Conservation (phyloP, 2,329 filamentous ascomycete genomes). For the Colletotrichum agaves region DNA sequence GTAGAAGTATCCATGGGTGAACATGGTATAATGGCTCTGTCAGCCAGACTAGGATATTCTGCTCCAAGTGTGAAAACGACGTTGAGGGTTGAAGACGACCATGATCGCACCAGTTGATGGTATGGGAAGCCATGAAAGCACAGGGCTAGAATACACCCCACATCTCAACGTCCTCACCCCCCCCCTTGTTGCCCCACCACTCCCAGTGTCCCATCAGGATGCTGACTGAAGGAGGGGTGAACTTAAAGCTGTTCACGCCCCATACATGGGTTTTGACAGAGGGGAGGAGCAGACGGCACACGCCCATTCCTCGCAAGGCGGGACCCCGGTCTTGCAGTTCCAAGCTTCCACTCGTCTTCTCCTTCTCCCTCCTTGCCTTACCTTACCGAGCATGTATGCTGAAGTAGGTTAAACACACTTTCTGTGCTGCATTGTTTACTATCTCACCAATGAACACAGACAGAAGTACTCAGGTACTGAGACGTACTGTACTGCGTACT, state of each 20-base stretch:
- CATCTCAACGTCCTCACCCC: background rate
- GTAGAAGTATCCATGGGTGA: background rate
- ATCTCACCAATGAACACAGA: background rate
- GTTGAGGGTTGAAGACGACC: background rate
- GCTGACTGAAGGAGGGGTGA: background rate
- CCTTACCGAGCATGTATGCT: conserved; percentile 6
- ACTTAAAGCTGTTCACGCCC: background rate
- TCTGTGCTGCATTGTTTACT: background rate
- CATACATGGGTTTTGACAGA: no score
- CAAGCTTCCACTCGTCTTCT: conserved; percentile 18
- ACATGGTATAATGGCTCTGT: no score
- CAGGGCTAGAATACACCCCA: conserved; percentile 31
- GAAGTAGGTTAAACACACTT: conserved; percentile 9
- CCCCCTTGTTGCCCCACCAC: background rate
- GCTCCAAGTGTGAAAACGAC: background rate
- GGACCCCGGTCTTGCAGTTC: background rate
- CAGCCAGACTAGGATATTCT: no score
- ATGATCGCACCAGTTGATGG: background rate
- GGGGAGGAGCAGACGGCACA: background rate
- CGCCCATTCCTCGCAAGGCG: background rate
- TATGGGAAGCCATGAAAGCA: conserved; percentile 23
- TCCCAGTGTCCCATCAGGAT: background rate
- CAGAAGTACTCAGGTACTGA: no score
- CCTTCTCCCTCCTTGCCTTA: conserved; percentile 12
- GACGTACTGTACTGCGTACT: no score